Evolutionary conservation across 768 basidiomycete species (phyloP).

Genomic region (Gloeostereum incarnatum): DNA sequence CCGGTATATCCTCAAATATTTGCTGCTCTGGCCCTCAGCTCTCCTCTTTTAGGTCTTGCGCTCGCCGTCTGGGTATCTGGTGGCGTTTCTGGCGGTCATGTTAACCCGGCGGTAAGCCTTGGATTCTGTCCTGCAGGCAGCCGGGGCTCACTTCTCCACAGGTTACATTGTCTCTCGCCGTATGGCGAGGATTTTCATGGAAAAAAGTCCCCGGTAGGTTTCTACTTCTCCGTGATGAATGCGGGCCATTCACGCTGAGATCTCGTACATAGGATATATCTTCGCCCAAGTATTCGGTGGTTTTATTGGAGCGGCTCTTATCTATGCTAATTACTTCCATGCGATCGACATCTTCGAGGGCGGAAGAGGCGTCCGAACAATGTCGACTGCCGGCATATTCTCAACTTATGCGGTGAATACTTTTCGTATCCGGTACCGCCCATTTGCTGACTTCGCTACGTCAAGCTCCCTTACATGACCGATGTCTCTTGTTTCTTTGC

Average conservation of each 20-base stretch:
- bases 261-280: slow-evolving; percentile 31
- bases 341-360: slow-evolving; percentile 63
- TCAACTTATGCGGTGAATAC: slow-evolving; percentile 47
- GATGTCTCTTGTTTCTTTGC: slow-evolving; percentile 30
- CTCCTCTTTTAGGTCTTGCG: slow-evolving; percentile 22
- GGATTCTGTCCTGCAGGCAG: neutral
- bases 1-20: slow-evolving; percentile 7
- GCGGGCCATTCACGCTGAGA: neutral
- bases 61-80: slow-evolving; percentile 39
- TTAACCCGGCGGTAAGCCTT: slow-evolving; percentile 24
- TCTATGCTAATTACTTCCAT: slow-evolving; percentile 63
- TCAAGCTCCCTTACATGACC: slow-evolving; percentile 28
- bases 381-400: slow-evolving; percentile 48
- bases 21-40: neutral
- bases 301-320: slow-evolving; percentile 46
- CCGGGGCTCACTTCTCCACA: slow-evolving; percentile 11
- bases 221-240: neutral
- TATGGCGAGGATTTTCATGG: slow-evolving; percentile 71
- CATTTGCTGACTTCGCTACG: neutral
- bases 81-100: slow-evolving; percentile 42
- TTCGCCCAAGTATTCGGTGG: slow-evolving; percentile 59
- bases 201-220: slow-evolving; percentile 56
- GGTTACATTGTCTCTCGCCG: slow-evolving; percentile 64
- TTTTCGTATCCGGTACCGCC: slow-evolving; percentile 1
- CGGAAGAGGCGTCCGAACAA: slow-evolving; percentile 40